Evolutionary conservation across 257 asterid genomes (phyloP).

Genomic region (Primulina huaijiensis): DNA sequence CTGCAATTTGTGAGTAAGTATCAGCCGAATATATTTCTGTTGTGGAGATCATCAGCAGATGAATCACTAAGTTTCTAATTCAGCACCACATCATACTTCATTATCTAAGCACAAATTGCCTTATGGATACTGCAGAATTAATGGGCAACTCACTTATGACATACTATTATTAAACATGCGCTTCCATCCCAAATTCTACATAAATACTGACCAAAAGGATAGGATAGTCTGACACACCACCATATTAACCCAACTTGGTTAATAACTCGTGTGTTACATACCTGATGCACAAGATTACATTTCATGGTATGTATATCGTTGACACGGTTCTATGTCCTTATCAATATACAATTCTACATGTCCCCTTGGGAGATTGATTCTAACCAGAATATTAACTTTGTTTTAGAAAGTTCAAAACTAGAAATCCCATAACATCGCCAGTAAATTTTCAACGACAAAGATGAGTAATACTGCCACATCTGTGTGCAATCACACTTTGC

Average conservation of each 20-base stretch:
- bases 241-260: background rate
- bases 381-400: background rate
- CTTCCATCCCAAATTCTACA: constrained; percentile 1
- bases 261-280: background rate
- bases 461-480: background rate
- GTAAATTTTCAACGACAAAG: background rate
- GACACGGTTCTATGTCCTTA: background rate
- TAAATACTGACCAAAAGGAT: background rate
- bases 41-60: background rate
- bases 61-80: background rate
- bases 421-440: background rate
- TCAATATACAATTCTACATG: background rate
- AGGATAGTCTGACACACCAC: background rate
- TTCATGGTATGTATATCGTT: background rate
- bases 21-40: background rate
- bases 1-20: background rate
- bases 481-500: background rate
- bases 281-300: background rate
- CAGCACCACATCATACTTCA: background rate
- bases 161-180: background rate
- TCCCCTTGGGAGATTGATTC: background rate
- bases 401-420: background rate
- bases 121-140: background rate
- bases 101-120: background rate
- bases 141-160: background rate